phyloP scores from a whole-genome alignment of 306 rosid species.

The Glycine latifolia region DNA sequence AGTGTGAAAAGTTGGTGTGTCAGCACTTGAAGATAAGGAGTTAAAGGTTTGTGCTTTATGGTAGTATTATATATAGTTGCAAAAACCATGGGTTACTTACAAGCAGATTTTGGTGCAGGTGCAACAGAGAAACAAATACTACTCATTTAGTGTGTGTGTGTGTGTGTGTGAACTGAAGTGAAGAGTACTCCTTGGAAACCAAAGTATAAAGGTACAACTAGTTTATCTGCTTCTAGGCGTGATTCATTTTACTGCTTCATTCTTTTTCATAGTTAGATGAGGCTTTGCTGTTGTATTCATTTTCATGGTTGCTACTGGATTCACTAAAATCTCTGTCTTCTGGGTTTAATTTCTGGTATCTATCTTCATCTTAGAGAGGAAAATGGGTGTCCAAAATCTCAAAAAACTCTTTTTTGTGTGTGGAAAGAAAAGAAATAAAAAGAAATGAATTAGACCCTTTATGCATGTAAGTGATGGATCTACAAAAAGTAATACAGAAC shows the following conservation, averaged over 20 bases:
- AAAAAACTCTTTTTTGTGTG: neutral
- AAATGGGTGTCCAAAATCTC: neutral
- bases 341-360: neutral
- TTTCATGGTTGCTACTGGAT: neutral
- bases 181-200: constrained; percentile 29
- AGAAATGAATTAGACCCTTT: neutral
- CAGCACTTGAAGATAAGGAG: constrained; percentile 32
- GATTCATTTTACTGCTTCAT: constrained; percentile 30
- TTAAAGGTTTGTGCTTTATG: constrained; percentile 19
- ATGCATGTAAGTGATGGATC: neutral
- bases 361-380: neutral
- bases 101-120: constrained; percentile 16
- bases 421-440: neutral
- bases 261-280: neutral
- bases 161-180: constrained; percentile 6
- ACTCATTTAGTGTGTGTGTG: neutral
- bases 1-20: neutral
- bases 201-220: constrained; percentile 36
- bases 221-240: constrained; percentile 6
- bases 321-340: no score
- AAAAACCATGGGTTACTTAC: constrained; percentile 4
- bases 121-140: constrained; percentile 23
- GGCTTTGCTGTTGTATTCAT: no score
- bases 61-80: constrained; percentile 30
- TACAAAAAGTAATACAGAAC: neutral